phyloP scores from a whole-genome alignment of 495 filamentous ascomycete species.

The Aspergillus incahuasiensis region DNA sequence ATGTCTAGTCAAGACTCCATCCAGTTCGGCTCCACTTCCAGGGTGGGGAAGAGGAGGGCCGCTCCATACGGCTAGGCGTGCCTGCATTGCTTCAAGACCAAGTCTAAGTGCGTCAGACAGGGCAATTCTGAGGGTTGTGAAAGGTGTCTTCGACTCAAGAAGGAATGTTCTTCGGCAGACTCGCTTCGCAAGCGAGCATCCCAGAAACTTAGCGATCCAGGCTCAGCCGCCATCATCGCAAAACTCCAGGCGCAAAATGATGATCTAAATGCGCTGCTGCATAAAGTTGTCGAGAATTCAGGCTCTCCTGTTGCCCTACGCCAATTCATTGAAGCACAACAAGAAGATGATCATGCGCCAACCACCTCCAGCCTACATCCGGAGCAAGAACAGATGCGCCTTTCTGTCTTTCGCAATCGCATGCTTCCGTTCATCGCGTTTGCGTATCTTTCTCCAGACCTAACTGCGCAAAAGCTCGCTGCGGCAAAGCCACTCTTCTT shows the following conservation, averaged over 20 bases:
- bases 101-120: background rate
- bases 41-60: background rate
- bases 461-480: background rate
- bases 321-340: background rate
- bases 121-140: background rate
- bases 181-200: background rate
- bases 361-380: background rate
- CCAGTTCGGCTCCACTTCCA: background rate
- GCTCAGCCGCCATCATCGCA: background rate
- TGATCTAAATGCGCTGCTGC: background rate
- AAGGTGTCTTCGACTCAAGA: background rate
- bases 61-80: background rate
- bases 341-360: background rate
- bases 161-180: background rate
- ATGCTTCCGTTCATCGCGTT: background rate
- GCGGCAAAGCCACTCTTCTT: background rate
- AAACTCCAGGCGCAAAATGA: background rate
- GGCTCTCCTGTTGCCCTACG: background rate
- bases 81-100: constrained; percentile 3
- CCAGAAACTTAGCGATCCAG: background rate
- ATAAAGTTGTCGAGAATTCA: background rate
- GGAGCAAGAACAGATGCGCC: background rate
- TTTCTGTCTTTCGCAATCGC: background rate
- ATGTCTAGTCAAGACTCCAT: background rate
- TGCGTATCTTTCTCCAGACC: background rate